Conservation (phyloP, 1,139 yeast genomes). For the Taiozyma sp. region DNA sequence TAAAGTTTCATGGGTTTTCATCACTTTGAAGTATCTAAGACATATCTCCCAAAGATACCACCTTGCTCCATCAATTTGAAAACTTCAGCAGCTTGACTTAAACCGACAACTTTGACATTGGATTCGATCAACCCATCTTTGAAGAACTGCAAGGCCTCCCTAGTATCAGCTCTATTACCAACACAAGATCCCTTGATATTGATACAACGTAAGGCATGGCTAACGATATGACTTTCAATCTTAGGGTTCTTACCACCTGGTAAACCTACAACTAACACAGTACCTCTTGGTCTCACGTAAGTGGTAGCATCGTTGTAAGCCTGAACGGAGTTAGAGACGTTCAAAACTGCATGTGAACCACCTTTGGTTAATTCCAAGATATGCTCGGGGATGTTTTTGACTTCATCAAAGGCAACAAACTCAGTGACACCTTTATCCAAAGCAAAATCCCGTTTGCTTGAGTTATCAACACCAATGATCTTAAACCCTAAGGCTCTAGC, state of each 20-base stretch:
- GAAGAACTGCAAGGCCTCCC: conserved; percentile 65
- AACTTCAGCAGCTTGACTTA: conserved; percentile 49
- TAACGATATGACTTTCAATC: conserved; percentile 48
- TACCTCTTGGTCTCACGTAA: conserved; percentile 54
- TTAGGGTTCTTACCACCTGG: conserved; percentile 49
- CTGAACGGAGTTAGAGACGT: conserved; percentile 54
- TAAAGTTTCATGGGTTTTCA: neutral
- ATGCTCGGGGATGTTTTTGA: conserved; percentile 45
- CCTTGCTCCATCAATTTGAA: conserved; percentile 56
- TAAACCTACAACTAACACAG: conserved; percentile 58
- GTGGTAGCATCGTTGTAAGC: conserved; percentile 52
- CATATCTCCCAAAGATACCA: conserved; percentile 57
- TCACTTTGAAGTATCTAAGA: conserved; percentile 53
- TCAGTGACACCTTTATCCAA: conserved; percentile 45
- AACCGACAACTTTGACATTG: conserved; percentile 55
- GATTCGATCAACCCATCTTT: conserved; percentile 55
- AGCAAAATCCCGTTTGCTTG: neutral
- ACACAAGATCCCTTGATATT: conserved; percentile 60
- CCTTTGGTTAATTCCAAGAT: conserved; percentile 46
- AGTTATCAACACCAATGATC: conserved; percentile 51
- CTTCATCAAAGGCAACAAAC: conserved; percentile 46
- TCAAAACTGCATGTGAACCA: conserved; percentile 61
- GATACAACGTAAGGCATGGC: conserved; percentile 51
- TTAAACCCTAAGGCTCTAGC: conserved; percentile 60
- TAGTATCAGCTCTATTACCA: conserved; percentile 68